phyloP scores from a whole-genome alignment of 2,329 filamentous ascomycete species.

The Grosmannia serpens region DNA sequence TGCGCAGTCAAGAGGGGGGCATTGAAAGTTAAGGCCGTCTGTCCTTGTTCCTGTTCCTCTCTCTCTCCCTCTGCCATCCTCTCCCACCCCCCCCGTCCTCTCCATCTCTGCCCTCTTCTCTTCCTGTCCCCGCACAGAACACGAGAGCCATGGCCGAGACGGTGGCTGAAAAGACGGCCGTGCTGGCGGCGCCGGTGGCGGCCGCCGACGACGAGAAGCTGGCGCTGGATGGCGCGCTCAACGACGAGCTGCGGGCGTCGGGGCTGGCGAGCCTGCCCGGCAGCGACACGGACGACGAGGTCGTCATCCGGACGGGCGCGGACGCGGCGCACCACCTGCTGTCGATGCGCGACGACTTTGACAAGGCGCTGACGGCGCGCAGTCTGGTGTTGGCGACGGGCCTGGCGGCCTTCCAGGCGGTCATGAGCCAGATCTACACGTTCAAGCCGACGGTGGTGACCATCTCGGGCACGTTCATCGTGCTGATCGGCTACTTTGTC shows the following conservation, averaged over 20 bases:
- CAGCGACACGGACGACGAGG: constrained; percentile 14
- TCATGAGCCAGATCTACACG: constrained; percentile 43
- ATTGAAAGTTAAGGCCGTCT: background rate
- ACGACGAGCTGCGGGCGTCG: too few relatives aligned
- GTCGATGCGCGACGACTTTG: constrained; percentile 40
- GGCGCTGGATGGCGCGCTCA: too few relatives aligned
- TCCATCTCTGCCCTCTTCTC: background rate
- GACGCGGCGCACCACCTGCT: constrained; percentile 38
- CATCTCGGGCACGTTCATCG: constrained; percentile 43
- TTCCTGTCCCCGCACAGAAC: too few relatives aligned
- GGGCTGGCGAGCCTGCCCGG: background rate
- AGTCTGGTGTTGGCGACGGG: constrained; percentile 36
- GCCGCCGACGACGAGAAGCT: background rate
- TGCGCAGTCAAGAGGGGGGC: too few relatives aligned
- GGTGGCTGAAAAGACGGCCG: background rate
- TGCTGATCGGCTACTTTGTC: constrained; percentile 43
- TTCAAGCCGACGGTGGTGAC: constrained; percentile 30
- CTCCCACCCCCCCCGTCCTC: background rate
- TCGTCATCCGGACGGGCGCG: constrained; percentile 38
- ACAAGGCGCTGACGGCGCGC: constrained; percentile 40
- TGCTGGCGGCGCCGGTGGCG: background rate
- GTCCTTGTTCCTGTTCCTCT: background rate
- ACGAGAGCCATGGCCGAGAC: too few relatives aligned
- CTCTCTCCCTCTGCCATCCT: background rate
- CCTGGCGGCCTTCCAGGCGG: constrained; percentile 40